A percentile compares a stretch with the other conserved stretches of the same genome.
These are phyloP conservation scores for Lecanicillium sp. DNA, from an alignment of 2,329 filamentous ascomycete species.

Conservation along the genomic window DNA sequence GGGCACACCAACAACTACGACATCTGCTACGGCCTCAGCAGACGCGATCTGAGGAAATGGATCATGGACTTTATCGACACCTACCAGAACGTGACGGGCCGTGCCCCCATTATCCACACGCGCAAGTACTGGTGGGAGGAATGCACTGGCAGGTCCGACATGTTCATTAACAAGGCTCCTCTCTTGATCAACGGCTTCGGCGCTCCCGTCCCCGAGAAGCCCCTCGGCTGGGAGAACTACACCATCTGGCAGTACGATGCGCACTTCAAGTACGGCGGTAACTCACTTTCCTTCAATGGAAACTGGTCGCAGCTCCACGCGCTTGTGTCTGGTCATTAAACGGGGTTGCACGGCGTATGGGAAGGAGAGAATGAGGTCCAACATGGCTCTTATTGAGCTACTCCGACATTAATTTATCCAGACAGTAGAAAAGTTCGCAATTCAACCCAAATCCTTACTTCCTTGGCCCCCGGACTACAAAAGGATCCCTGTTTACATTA, in stretches of 20 bases:
- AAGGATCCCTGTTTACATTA: no score
- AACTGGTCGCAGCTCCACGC: slow-evolving; percentile 12
- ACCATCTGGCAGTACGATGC: slow-evolving; percentile 52
- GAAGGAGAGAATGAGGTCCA: no score
- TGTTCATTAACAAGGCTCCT: slow-evolving; percentile 39
- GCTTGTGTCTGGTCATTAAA: no score
- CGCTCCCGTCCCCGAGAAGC: slow-evolving; percentile 35
- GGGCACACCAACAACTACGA: slow-evolving; percentile 35
- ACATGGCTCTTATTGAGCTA: no score
- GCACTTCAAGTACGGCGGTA: slow-evolving; percentile 43
- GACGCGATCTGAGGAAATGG: slow-evolving; percentile 41
- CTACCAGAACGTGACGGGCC: slow-evolving; percentile 38
- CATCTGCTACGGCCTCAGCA: slow-evolving; percentile 40
- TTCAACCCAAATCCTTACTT: no score
- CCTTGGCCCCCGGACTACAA: no score
- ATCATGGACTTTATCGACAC: slow-evolving; percentile 45
- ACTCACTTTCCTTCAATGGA: slow-evolving; percentile 48
- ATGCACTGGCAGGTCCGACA: slow-evolving; percentile 44
- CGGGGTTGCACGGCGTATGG: no score
- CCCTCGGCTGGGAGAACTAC: slow-evolving; percentile 45
- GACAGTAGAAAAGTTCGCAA: no score
- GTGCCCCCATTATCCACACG: slow-evolving; percentile 47
- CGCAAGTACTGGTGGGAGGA: slow-evolving; percentile 46
- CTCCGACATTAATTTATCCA: no score
- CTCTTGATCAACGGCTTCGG: slow-evolving; percentile 41